A percentile compares a stretch with the other conserved stretches of the same genome.
These are phyloP conservation scores for Echinosphaeria canescens DNA, from an alignment of 2,329 filamentous ascomycete genomes.

Conservation along the genomic window DNA sequence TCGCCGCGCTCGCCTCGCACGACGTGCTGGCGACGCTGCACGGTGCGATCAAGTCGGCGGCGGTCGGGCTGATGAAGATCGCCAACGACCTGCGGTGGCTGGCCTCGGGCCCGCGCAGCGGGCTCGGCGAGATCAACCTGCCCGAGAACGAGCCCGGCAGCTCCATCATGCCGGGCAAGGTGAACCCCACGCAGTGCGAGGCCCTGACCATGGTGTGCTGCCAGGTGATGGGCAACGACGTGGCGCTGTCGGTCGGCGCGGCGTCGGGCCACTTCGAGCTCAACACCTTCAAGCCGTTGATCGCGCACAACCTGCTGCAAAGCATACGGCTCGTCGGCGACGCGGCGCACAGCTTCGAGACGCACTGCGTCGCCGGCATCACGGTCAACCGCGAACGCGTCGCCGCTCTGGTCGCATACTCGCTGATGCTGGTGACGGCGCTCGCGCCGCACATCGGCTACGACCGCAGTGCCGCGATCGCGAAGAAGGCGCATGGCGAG, in stretches of 20 bases:
- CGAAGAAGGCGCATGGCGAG: constrained; percentile 99
- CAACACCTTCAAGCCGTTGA: constrained; percentile 95
- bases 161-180: constrained; percentile 98
- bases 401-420: constrained; percentile 75
- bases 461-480: constrained; percentile 92
- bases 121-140: constrained; percentile 77
- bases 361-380: constrained; percentile 73
- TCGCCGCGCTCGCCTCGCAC: constrained; percentile 88
- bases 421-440: constrained; percentile 97
- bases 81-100: constrained; percentile 96
- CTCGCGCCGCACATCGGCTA: constrained; percentile 95
- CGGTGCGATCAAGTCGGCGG: constrained; percentile 83
- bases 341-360: constrained; percentile 87
- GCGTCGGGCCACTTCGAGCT: constrained; percentile 98
- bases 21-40: constrained; percentile 91
- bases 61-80: constrained; percentile 86
- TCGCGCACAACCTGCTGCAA: constrained; percentile 91
- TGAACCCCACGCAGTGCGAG: constrained; percentile 98
- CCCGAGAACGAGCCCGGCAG: constrained; percentile 97
- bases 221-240: constrained; percentile 96
- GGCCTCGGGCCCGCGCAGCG: constrained; percentile 85
- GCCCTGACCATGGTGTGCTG: constrained; percentile 93
- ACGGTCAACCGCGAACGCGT: constrained; percentile 93
- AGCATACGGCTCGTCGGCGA: constrained; percentile 75
- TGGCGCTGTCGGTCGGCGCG: constrained; percentile 78